Conservation (phyloP, 1,284 basidiomycete genomes). For the Pseudozyma sp. region DNA sequence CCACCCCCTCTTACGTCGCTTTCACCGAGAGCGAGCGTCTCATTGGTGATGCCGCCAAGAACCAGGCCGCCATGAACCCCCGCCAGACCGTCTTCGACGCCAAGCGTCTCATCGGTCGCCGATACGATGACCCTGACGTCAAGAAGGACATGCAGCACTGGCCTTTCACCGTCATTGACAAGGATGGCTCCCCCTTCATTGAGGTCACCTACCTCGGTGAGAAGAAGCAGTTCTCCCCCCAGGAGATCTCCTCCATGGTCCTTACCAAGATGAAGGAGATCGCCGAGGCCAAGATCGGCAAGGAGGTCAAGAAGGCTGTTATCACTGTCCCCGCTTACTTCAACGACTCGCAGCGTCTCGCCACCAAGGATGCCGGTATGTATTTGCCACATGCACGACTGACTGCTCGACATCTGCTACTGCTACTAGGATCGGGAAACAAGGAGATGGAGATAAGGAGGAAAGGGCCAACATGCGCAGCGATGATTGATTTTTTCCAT, state of each 20-base stretch:
- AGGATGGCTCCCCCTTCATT: conserved; percentile 74
- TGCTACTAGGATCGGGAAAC: not conserved
- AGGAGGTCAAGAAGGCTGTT: conserved; percentile 77
- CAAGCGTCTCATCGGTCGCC: conserved; percentile 91
- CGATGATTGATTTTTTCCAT: conserved; percentile 68
- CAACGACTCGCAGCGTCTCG: conserved; percentile 78
- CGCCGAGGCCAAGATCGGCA: conserved; percentile 76
- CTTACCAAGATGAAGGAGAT: conserved; percentile 96
- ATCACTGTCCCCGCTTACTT: conserved; percentile 80
- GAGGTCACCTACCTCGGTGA: conserved; percentile 75
- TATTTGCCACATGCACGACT: conserved; percentile 13
- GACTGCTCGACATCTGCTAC: conserved; percentile 2
- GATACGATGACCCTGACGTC: conserved; percentile 81
- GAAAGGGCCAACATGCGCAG: conserved; percentile 43
- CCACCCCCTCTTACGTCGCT: conserved; percentile 98
- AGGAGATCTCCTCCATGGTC: conserved; percentile 96
- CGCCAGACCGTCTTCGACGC: conserved; percentile 76
- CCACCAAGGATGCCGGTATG: conserved; percentile 73
- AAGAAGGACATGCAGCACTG: conserved; percentile 80
- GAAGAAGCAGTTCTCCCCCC: conserved; percentile 75
- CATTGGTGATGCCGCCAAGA: conserved; percentile 83
- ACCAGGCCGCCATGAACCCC: conserved; percentile 89
- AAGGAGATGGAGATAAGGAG: not conserved
- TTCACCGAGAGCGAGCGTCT: conserved; percentile 97
- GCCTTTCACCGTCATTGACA: conserved; percentile 76